Base-by-base conservation (phyloP, 805 yeast species). In the Saturnispora sekii region DNA sequence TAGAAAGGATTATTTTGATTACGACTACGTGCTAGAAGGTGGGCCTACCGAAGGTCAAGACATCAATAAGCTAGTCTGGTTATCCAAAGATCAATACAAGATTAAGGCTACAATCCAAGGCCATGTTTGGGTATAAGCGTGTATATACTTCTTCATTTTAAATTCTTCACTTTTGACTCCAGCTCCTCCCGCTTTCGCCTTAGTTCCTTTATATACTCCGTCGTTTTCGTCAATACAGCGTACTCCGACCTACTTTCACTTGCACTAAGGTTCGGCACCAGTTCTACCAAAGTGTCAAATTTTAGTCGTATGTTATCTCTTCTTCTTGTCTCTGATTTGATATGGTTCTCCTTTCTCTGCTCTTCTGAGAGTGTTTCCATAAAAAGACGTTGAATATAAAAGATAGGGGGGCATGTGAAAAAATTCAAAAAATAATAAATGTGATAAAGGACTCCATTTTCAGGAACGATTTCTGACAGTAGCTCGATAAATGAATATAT, bases 241-340 rank as follows among this genome's bases (percentile, higher is more conserved):
- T 85, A 71, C 56, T 89, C 97, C 1, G 95, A 82, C 36, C 96
- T 67, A 44, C 82, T 78, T 53, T 90, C 96, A 18, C 69, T 66
- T n/a, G 71, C 69, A 1, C 74, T 68, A 36, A 89, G 65, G 8
- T 74, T 78, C 0, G 97, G 97, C 1, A 93, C 87, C 8, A 85
- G 60, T 1, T 72, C 68, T 0, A 88, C 89, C 17, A 89, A 68
- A 45, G 73, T 74, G 54, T 84, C 94, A 56, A 86, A 89, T 9
- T 87, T 89, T 9, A 79, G 74, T 38, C 97, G 68, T 17, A 90
- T 86, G 35, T 89, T 86, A 51, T 81, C 86, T 49, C 97, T 69
- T 54, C 97, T 70, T 56, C 83, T 84, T 59, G 87, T 89, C 59
- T 89, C 97, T 0, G 78, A 80, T 54, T 54, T 51, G 14, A 62